Base-by-base conservation (phyloP, 306 rosid species). In the Sophora flavescens region DNA sequence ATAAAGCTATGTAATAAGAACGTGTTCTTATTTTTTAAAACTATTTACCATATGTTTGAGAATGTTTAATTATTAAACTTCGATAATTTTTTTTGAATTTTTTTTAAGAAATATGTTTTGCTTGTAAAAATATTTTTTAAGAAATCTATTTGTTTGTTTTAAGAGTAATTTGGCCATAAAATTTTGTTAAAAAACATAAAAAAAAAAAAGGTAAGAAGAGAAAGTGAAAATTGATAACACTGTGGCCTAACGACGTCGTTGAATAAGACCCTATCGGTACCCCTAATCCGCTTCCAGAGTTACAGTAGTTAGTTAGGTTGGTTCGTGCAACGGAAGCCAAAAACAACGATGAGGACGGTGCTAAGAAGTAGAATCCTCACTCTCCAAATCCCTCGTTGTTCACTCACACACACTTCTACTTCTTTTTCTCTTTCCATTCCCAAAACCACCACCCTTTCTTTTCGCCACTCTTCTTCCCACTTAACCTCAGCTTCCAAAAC, bases 401-500 rank as follows among this genome's bases (percentile, higher is more conserved):
- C 75, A 14, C 63, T 70, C 26, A 63, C 75, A 35, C 63, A 45
- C 30, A 17, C 82, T 26, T 30, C 32, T 30, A n/a, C 16, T 14
- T 16, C 70, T 36, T 48, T 8, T 1, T 73, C 63, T 8, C 57
- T 72, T 80, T 70, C 74, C 39, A 11, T 80, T 76, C 82, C 56
- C 57, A 35, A 18, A 63, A 63, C 50, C 47, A 42, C 4, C 69
- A 22, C 8, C 54, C 68, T 85, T 81, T 61, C 84, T 18, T 61
- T 87, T 77, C 87, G 61, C 2, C 70, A 59, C 73, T 32, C 65
- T 10, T 42, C 63, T 77, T 81, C 89, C 11, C 77, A 70, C 82
- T 82, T 86, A 6, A 67, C 75, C 58, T 72, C 86, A 2, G 86
- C 88, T 35, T 78, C 92, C 44, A 86, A 78, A 62, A 62, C 89